Evolutionary conservation across 1,284 basidiomycete genomes (phyloP).

Genomic region (Apiotrichum akiyoshidainum): DNA sequence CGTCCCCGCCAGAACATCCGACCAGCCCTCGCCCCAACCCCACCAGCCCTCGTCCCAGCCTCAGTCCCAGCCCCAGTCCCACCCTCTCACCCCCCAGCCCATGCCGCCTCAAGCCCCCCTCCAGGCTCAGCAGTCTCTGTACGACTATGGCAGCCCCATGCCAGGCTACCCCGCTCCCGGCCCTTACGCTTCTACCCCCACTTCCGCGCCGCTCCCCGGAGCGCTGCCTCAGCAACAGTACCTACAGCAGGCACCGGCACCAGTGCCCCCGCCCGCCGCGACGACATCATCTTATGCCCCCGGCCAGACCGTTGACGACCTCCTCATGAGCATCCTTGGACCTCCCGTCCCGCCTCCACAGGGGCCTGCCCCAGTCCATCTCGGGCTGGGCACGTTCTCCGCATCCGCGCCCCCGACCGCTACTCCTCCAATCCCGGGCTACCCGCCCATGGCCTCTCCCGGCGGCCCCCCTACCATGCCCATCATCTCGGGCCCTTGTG

Average conservation of each 20-base stretch:
- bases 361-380: background rate
- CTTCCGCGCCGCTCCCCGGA: background rate
- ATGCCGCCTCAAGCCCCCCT: background rate
- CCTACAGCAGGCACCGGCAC: slow-evolving; percentile 2
- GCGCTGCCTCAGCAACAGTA: background rate
- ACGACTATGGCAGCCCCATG: background rate
- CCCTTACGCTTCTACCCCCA: background rate
- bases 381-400: background rate
- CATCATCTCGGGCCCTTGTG: background rate
- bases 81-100: background rate
- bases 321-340: slow-evolving; percentile 40
- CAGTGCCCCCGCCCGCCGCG: slow-evolving; percentile 3
- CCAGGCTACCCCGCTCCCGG: background rate
- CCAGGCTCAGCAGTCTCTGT: background rate
- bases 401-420: background rate
- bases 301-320: slow-evolving; percentile 44
- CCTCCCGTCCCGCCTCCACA: background rate
- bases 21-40: background rate
- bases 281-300: slow-evolving; percentile 19
- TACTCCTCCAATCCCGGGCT: background rate
- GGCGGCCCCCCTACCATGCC: background rate
- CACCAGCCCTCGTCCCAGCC: background rate
- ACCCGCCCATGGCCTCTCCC: background rate
- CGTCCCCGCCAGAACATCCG: slow-evolving; percentile 6
- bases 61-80: background rate